Evolutionary conservation across 768 basidiomycete genomes (phyloP), one percentile per base, ranked within the genome.

Genomic region (Scleroderma citrinum): DNA sequence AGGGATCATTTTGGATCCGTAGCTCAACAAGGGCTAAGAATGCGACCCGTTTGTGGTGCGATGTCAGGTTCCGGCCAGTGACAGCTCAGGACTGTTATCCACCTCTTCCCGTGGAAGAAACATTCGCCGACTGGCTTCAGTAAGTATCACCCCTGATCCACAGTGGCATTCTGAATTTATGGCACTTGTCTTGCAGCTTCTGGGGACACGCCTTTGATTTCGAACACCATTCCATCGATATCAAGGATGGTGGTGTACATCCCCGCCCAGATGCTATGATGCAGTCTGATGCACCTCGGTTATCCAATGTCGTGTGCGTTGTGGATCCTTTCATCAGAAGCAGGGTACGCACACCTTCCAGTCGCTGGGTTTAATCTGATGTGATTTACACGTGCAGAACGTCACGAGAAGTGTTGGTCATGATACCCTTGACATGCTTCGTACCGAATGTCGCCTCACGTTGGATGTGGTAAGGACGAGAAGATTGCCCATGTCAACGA

Each of bases 201-300:
- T 81, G 76, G 75, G 69, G 60, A 6, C 12, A 60, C 23, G 65
- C 69, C 29, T 74, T 74, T 47, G 46, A 69, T 4, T 73, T 72
- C 49, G 42, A 47, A 0, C 45, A 47, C 6, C 44, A 65, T 19
- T 54, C 69, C 46, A 54, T 72, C 31, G 71, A 68, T 48, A 66
- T 78, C 37, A 69, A 73, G 3, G 51, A 66, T 21, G 77, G 76
- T 12, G 76, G 75, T 7, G 52, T 73, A 17, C 37, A 69, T 8
- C 54, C 55, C 37, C 63, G 63, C n/a, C 42, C 45, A n/a, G 38
- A 44, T 31, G 29, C 39, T 20, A 8, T 41, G 36, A 26, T 17
- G 12, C 14, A 16, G 21, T 36, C 24, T 16, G 24, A 47, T 17
- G 16, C 23, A 39, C 24, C 40, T 16, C 38, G 23, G 3, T 26